A percentile compares a stretch with the other conserved stretches of the same genome.
phyloP scores from a whole-genome alignment of 2,329 filamentous ascomycete species.

The Cercospora sesami region DNA sequence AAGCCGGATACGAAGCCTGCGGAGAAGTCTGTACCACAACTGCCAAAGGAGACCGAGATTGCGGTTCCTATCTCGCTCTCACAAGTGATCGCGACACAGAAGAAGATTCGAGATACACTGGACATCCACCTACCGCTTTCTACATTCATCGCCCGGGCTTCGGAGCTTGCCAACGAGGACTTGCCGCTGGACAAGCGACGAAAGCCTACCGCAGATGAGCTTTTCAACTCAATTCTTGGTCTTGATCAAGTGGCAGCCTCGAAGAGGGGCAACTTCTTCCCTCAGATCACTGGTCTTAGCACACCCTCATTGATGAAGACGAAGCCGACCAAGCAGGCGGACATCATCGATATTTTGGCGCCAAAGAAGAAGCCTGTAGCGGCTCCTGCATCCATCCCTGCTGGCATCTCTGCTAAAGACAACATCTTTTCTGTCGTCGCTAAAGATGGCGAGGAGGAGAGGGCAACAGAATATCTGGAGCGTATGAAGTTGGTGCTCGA shows the following conservation, averaged over 20 bases:
- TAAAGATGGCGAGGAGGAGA: constrained; percentile 74
- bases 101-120: constrained; percentile 72
- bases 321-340: constrained; percentile 53
- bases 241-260: constrained; percentile 55
- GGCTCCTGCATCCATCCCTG: constrained; percentile 35
- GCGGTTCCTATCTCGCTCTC: constrained; percentile 75
- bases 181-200: constrained; percentile 67
- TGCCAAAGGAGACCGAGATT: constrained; percentile 57
- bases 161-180: constrained; percentile 82
- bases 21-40: constrained; percentile 44
- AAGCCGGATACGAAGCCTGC: constrained; percentile 50
- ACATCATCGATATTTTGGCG: constrained; percentile 81
- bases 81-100: constrained; percentile 77
- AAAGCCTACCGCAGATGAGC: constrained; percentile 71
- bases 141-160: constrained; percentile 81
- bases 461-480: constrained; percentile 79
- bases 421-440: constrained; percentile 84
- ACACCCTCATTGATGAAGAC: constrained; percentile 45
- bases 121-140: constrained; percentile 80
- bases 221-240: constrained; percentile 87
- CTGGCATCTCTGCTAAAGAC: constrained; percentile 49
- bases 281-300: constrained; percentile 63
- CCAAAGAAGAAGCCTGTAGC: constrained; percentile 41
- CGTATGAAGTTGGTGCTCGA: constrained; percentile 82
- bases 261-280: constrained; percentile 65